Evolutionary conservation across 352 stramenopile genomes (phyloP).

Genomic region (Globisporangium abappressorium): DNA sequence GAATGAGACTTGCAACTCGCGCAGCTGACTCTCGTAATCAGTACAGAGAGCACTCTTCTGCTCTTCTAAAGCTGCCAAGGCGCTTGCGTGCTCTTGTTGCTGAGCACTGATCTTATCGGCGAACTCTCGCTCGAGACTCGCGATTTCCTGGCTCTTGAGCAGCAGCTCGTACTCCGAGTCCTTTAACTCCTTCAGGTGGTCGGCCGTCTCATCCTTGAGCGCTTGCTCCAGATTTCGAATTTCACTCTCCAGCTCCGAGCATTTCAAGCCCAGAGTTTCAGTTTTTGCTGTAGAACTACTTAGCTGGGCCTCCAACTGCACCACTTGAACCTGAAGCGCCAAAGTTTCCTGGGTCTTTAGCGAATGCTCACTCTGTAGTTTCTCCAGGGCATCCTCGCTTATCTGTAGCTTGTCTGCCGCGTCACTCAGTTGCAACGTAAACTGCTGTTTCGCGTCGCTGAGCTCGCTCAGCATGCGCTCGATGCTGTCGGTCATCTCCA

Average conservation of each 20-base stretch:
- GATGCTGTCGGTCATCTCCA: slow-evolving; percentile 1
- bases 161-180: slow-evolving; percentile 1
- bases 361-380: background rate
- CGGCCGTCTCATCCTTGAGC: background rate
- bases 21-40: background rate
- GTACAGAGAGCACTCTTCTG: background rate
- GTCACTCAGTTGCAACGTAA: slow-evolving; percentile 1
- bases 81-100: background rate
- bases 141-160: slow-evolving; percentile 2
- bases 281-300: background rate
- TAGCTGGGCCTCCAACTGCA: background rate
- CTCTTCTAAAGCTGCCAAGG: background rate
- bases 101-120: background rate
- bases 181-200: background rate
- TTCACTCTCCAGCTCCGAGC: background rate
- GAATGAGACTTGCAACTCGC: background rate
- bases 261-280: background rate
- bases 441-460: background rate
- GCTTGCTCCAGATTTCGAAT: background rate
- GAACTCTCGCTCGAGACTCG: background rate
- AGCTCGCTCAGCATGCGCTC: slow-evolving; percentile 5
- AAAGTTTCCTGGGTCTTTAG: background rate
- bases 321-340: background rate
- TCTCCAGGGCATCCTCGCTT: background rate
- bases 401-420: background rate